phyloP scores from a whole-genome alignment of 345 rosid genomes.

The Syzygium aqueum region DNA sequence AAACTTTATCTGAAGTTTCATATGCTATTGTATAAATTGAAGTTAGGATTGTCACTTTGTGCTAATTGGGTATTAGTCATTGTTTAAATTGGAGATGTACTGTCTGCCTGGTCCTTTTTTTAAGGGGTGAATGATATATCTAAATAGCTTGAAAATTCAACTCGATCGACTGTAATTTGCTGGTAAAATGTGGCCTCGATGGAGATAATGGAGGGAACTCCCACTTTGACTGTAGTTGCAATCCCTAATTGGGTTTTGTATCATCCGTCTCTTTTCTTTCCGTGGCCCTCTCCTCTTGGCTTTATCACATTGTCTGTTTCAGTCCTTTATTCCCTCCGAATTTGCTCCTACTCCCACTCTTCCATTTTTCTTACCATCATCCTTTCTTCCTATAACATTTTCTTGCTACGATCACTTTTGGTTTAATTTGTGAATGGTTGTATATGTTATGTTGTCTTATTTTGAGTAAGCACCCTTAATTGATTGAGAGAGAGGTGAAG shows the following conservation, averaged over 20 bases:
- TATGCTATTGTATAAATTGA: neutral
- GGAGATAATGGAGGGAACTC: neutral
- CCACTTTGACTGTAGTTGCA: neutral
- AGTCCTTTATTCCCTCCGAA: neutral
- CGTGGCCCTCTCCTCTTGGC: neutral
- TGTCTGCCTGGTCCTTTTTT: neutral
- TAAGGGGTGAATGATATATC: neutral
- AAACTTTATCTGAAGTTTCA: neutral
- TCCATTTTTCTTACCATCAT: neutral
- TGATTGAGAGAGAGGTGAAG: neutral
- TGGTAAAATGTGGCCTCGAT: neutral
- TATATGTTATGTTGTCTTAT: neutral
- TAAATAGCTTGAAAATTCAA: neutral
- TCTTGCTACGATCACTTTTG: neutral
- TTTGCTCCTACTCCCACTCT: neutral
- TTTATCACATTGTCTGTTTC: neutral
- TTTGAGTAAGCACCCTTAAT: neutral
- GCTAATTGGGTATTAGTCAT: neutral
- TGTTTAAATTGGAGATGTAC: neutral
- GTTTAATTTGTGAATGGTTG: neutral
- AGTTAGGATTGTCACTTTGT: neutral
- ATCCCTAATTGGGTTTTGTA: neutral
- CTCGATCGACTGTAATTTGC: neutral
- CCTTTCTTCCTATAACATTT: neutral
- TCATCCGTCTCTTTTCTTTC: neutral